Evolutionary conservation across 805 yeast genomes (phyloP).

Genomic region (Lachancea dasiensis): DNA sequence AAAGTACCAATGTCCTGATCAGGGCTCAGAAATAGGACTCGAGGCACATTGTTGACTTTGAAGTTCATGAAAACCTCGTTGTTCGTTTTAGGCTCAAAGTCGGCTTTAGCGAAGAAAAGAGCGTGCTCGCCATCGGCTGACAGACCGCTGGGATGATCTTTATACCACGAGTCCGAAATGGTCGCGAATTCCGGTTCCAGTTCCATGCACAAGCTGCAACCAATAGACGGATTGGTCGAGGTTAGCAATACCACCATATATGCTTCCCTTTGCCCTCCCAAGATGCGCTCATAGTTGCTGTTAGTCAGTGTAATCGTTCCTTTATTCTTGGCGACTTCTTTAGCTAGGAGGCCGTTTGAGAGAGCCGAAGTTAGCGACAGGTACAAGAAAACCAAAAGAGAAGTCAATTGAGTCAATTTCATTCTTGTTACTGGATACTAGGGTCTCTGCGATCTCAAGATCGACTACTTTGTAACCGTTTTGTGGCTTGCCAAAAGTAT

Average conservation of each 20-base stretch:
- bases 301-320: slow-evolving; percentile 50
- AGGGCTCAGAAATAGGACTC: slow-evolving; percentile 57
- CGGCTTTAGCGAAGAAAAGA: slow-evolving; percentile 69
- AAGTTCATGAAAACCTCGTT: slow-evolving; percentile 38
- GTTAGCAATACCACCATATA: slow-evolving; percentile 66
- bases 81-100: slow-evolving; percentile 53
- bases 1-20: slow-evolving; percentile 35
- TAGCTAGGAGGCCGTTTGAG: slow-evolving; percentile 22
- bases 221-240: slow-evolving; percentile 65
- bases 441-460: too few relatives aligned
- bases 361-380: slow-evolving; percentile 12
- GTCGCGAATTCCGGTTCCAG: slow-evolving; percentile 58
- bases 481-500: too few relatives aligned
- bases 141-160: slow-evolving; percentile 49
- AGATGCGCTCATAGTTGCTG: slow-evolving; percentile 47
- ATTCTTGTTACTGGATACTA: too few relatives aligned
- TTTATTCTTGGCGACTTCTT: slow-evolving; percentile 27
- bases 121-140: slow-evolving; percentile 27
- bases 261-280: slow-evolving; percentile 62
- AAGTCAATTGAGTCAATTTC: slow-evolving; percentile 4
- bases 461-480: too few relatives aligned
- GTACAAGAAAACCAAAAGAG: slow-evolving; percentile 3
- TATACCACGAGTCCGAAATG: slow-evolving; percentile 58
- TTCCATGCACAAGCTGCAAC: slow-evolving; percentile 68
- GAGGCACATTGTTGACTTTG: slow-evolving; percentile 70